Evolutionary conservation across 1,139 yeast species (phyloP), one percentile per base, ranked within the genome.

Genomic region (Kluyveromyces sp.): DNA sequence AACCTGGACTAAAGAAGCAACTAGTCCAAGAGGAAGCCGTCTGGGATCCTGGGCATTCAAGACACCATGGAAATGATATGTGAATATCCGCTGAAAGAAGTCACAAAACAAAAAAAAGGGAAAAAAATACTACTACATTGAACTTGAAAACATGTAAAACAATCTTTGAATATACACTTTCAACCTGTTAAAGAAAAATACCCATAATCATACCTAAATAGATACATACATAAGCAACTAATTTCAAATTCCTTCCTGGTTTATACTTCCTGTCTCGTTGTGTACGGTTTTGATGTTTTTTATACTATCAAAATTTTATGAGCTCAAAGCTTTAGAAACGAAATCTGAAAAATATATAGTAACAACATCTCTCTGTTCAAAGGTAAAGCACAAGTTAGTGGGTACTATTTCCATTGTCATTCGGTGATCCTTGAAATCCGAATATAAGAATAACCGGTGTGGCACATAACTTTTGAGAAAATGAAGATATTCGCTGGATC

Each of bases 31-130:
- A 28, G 30, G 42, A 27, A 30, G 35, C 26, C 39, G 40, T 35
- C n/a, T 42, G 7, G 45, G 45, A 6, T 36, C 38, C 28, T 48
- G 48, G 48, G 42, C 42, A 5, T 38, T 48, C 25, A 46, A 45
- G 27, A 43, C 42, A 30, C 47, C 42, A 7, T 46, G 47, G 47
- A 48, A 46, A 32, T 46, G 31, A 38, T 30, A 8, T 7, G 7
- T n/a, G 36, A n/a, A 34, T 34, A 7, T 15, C 36, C 36, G 10
- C 32, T 8, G 32, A 30, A 7, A 8, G 10, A 30, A 30, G 8
- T 30, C 32, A 8, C 7, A 21, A 4, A 2, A 4, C 38, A 25
- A 7, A 35, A 21, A 35, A 6, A 15, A 35, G 38, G 10, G 36
- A 8, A 35, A 25, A 34, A 34, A 6, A 7, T 34, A 25, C 10